phyloP scores from a whole-genome alignment of 305 asterid genomes.

The Euphrasia arctica region DNA sequence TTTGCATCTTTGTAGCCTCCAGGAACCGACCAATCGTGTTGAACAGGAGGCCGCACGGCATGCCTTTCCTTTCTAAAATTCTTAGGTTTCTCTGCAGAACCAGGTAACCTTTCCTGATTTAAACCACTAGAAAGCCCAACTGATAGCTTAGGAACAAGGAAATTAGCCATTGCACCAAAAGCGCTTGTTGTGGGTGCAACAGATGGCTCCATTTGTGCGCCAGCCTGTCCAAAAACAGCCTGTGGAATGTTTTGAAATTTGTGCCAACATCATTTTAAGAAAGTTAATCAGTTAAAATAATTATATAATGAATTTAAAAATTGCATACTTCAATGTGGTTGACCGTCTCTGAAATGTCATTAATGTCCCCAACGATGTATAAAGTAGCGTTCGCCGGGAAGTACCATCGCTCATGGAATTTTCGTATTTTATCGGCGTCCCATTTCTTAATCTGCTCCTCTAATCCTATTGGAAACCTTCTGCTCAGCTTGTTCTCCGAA shows the following conservation, averaged over 20 bases:
- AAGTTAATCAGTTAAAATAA: conserved; percentile 13
- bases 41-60: conserved; percentile 96
- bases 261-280: conserved; percentile 22
- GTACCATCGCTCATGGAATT: conserved; percentile 98
- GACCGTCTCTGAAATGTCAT: conserved; percentile 72
- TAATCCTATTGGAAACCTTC: conserved; percentile 92
- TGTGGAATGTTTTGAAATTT: conserved; percentile 34
- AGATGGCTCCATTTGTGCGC: conserved; percentile 54
- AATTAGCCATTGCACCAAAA: conserved; percentile 96
- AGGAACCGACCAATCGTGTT: conserved; percentile 94
- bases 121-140: conserved; percentile 72
- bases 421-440: conserved; percentile 97
- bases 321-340: conserved; percentile 81
- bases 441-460: conserved; percentile 99
- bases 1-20: conserved; percentile 46
- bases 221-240: conserved; percentile 85
- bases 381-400: conserved; percentile 98
- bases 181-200: conserved; percentile 62
- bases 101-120: conserved; percentile 66
- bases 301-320: background rate
- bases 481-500: conserved; percentile 96
- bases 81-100: conserved; percentile 60
- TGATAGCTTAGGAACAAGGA: conserved; percentile 85
- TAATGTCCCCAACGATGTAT: conserved; percentile 96
- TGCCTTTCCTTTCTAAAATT: conserved; percentile 74